phyloP scores from a whole-genome alignment of 352 stramenopile genomes.

The Globisporangium sylvaticum region DNA sequence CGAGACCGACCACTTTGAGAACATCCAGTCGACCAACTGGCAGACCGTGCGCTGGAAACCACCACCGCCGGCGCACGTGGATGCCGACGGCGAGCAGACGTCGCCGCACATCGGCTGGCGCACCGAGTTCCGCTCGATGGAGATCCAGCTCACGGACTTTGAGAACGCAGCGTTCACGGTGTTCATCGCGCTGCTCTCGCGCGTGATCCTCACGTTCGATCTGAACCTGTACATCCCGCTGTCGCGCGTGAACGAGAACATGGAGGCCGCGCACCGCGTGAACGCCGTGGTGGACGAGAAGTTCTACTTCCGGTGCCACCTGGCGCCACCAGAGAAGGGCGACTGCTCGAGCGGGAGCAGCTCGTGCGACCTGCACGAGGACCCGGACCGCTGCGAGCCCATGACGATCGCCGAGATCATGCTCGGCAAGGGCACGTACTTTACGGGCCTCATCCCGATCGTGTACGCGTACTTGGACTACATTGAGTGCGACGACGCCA shows the following conservation, averaged over 20 bases:
- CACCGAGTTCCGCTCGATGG: constrained; percentile 97
- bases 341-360: constrained; percentile 38
- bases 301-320: constrained; percentile 97
- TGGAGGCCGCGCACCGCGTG: constrained; percentile 95
- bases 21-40: constrained; percentile 99
- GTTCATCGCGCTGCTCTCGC: constrained; percentile 96
- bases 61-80: constrained; percentile 87
- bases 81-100: constrained; percentile 20
- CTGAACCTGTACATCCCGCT: constrained; percentile 99
- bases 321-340: constrained; percentile 83
- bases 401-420: constrained; percentile 98
- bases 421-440: constrained; percentile 95
- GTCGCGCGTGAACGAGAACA: constrained; percentile 98
- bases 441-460: constrained; percentile 95
- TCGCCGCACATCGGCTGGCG: constrained; percentile 80
- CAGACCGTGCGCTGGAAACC: constrained; percentile 99
- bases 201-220: constrained; percentile 99
- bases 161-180: constrained; percentile 99
- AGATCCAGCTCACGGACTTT: constrained; percentile 99
- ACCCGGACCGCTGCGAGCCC: constrained; percentile 81
- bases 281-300: constrained; percentile 94
- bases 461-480: constrained; percentile 97
- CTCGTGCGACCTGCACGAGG: constrained; percentile 50
- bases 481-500: constrained; percentile 95
- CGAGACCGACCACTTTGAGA: constrained; percentile 97